Base-by-base conservation (phyloP, 1,139 yeast species). In the Lodderomyces metapsilosis region DNA sequence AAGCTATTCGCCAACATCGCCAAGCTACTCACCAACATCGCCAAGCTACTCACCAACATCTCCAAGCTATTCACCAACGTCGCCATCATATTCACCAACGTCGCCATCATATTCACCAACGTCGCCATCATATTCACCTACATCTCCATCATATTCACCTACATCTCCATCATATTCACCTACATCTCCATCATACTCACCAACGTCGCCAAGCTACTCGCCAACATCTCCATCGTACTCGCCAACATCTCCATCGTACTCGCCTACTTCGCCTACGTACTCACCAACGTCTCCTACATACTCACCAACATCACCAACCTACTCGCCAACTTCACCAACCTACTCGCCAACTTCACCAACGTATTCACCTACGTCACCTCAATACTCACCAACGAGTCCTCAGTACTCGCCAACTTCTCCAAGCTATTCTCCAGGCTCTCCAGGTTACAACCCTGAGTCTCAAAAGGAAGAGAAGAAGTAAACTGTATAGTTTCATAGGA, bases 321-420 rank as follows among this genome's bases (percentile, higher is more conserved):
- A 83, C 58, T 71, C 84, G 0, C 87, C 91, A 44, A 82, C 92
- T 0, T 80, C 88, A 0, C 94, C 94, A 53, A 56, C 69, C 3
- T 84, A 83, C 56, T 71, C 81, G 1, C 91, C 94, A 38, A 84
- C 95, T 0, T 80, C 88, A 0, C 95, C 95, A 52, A 55, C 73
- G 1, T 88, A 86, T 57, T 64, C 71, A 1, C 72, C 72, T 43
- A 66, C 73, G 1, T 58, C 66, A 47, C 71, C 78, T 48, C 67
- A 74, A 0, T 82, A 80, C 54, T 66, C 76, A 5, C 80, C 81
- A 39, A 76, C 80, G 0, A 70, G 75, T 4, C 82, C 81, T 52
- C 56, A 66, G 2, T 82, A 82, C 54, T 68, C 78, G 0, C 87
- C 88, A 40, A 80, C 86, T 0, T 76, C 82, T 0, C 44, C 43